Base-by-base conservation (phyloP, 305 asterid species). In the Fraxinus platypoda region DNA sequence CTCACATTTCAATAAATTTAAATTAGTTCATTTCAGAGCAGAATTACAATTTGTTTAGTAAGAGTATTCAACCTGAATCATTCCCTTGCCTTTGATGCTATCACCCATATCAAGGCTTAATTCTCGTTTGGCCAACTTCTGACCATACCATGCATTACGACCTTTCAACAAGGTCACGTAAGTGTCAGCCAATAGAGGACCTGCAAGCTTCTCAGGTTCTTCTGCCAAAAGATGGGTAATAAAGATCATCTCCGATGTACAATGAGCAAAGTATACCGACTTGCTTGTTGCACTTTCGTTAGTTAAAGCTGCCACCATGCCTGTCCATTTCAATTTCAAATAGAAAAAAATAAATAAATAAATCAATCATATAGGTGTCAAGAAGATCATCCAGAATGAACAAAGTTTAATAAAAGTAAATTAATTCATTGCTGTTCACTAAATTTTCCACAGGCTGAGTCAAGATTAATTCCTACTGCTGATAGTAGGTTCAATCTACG, bases 201-300 rank as follows among this genome's bases (percentile, higher is more conserved):
- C 98, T 0, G 97, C 98, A 79, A 95, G 97, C 87, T 86, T 95
- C 88, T 95, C 98, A 0, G 98, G 98, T 77, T 93, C 97, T 89
- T 95, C 94, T 1, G 97, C 92, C 90, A 95, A 87, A 64, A 95
- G 94, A 91, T 95, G 97, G 75, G 98, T 95, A 66, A 95, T 94
- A 87, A 95, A 95, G 81, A 95, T 91, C 98, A 95, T 94, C 92
- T 95, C 97, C 0, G 98, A 95, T 21, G 98, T 95, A 75, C 98
- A 95, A 84, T 91, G 95, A 33, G 98, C 98, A 84, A 95, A 95
- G 87, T 95, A 95, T 7, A 95, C 98, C 0, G 98, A 90, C 84
- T 94, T 95, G 91, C 98, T 94, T 11, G 98, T 95, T 19, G 98
- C 98, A 84, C 98, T 95, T 89, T 95, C 97, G 30, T 95, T 95